Conservation (phyloP, 805 yeast species). For the Lachancea nothofagi region DNA sequence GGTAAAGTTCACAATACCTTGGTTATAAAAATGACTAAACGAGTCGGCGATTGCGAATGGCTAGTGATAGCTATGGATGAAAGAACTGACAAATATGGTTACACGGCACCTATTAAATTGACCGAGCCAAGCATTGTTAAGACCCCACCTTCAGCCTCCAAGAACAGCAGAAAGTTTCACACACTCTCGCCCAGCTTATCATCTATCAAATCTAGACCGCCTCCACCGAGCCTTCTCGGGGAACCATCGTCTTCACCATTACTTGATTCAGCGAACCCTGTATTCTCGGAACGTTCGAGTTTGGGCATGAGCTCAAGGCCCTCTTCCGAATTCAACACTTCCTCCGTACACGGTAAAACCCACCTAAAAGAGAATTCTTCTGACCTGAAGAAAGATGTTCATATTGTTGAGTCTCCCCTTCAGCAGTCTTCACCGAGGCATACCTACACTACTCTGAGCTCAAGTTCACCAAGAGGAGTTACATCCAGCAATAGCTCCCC, state of each 20-base stretch:
- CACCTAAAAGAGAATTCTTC: neutral
- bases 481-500: too few relatives aligned
- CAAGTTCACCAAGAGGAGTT: constrained; percentile 1
- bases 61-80: constrained; percentile 34
- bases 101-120: constrained; percentile 8
- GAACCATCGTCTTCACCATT: constrained; percentile 12
- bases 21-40: constrained; percentile 33
- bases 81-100: constrained; percentile 19
- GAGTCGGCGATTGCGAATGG: constrained; percentile 39
- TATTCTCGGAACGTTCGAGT: constrained; percentile 7
- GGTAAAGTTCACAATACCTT: constrained; percentile 34
- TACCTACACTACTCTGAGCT: too few relatives aligned
- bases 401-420: neutral
- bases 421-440: constrained; percentile 3
- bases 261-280: constrained; percentile 4
- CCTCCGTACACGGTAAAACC: neutral
- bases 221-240: constrained; percentile 12
- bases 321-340: neutral
- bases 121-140: neutral
- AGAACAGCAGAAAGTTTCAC: neutral
- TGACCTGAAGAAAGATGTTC: neutral
- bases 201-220: constrained; percentile 10
- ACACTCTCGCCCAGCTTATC: constrained; percentile 2
- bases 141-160: constrained; percentile 4
- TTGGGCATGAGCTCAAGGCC: constrained; percentile 2